Evolutionary conservation across 768 basidiomycete genomes (phyloP).

Genomic region (Kwoniella mangroviensis): DNA sequence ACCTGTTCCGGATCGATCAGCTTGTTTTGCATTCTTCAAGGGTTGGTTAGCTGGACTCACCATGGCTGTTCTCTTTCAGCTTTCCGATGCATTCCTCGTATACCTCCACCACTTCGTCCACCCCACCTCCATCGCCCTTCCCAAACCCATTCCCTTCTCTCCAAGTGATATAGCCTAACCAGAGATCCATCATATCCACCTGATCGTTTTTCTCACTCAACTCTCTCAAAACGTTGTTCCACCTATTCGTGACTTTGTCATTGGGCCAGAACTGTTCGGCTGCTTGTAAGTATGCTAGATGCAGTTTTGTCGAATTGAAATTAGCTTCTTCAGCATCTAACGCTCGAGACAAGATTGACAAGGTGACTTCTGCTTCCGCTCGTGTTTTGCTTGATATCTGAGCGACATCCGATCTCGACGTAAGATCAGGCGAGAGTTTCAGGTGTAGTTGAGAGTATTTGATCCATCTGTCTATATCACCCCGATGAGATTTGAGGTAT

Average conservation of each 20-base stretch:
- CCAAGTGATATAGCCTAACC: slow-evolving; percentile 57
- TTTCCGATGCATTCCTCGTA: slow-evolving; percentile 53
- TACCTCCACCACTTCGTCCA: slow-evolving; percentile 55
- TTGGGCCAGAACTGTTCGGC: slow-evolving; percentile 56
- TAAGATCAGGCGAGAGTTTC: slow-evolving; percentile 39
- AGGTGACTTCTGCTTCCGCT: slow-evolving; percentile 53
- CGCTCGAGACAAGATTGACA: slow-evolving; percentile 56
- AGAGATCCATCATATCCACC: slow-evolving; percentile 49
- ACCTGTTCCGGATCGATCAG: slow-evolving; percentile 9
- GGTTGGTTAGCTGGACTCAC: slow-evolving; percentile 8
- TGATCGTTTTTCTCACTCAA: slow-evolving; percentile 19
- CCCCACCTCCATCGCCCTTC: slow-evolving; percentile 36
- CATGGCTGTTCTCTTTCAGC: not conserved
- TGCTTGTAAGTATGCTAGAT: slow-evolving; percentile 54
- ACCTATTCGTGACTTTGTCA: slow-evolving; percentile 48
- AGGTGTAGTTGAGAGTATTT: slow-evolving; percentile 45
- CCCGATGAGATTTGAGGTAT: slow-evolving; percentile 41
- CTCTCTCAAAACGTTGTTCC: slow-evolving; percentile 50
- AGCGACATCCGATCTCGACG: slow-evolving; percentile 3
- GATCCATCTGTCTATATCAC: slow-evolving; percentile 53
- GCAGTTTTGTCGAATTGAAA: slow-evolving; percentile 38
- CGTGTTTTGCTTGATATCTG: slow-evolving; percentile 30
- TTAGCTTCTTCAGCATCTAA: slow-evolving; percentile 45
- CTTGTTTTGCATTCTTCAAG: not conserved
- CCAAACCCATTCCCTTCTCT: slow-evolving; percentile 52